These are phyloP conservation scores for Dendrobium catenatum DNA, from an alignment of 106 monocot genomes.

Conservation along the genomic window DNA sequence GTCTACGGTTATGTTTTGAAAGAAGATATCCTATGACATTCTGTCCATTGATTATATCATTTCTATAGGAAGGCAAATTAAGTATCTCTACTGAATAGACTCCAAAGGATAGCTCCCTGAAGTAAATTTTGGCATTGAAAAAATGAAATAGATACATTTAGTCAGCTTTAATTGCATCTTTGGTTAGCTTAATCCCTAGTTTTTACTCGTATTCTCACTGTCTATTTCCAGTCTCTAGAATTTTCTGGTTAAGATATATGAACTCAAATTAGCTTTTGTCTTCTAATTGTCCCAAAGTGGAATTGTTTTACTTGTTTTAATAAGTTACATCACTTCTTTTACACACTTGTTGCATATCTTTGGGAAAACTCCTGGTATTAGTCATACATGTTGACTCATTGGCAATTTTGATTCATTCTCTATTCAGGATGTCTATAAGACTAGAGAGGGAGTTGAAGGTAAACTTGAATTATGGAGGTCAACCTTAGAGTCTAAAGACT, in stretches of 20 bases:
- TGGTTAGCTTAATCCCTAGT: background rate
- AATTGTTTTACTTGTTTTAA: background rate
- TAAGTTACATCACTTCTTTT: background rate
- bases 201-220: no score
- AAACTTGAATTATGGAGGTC: no score
- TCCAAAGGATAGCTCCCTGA: no score
- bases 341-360: background rate
- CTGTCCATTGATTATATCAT: background rate
- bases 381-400: background rate
- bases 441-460: no score
- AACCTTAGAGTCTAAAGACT: no score
- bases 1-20: background rate
- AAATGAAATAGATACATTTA: background rate
- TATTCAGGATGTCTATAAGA: background rate
- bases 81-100: no score
- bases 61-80: no score
- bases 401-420: background rate
- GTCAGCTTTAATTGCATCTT: background rate
- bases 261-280: background rate
- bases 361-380: background rate
- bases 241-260: background rate
- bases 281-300: background rate
- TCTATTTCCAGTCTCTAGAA: background rate
- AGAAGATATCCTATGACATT: background rate
- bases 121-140: background rate